These are phyloP conservation scores for Plasmodium yoelii DNA, from an alignment of 169 alveolate species.

Conservation along the genomic window DNA sequence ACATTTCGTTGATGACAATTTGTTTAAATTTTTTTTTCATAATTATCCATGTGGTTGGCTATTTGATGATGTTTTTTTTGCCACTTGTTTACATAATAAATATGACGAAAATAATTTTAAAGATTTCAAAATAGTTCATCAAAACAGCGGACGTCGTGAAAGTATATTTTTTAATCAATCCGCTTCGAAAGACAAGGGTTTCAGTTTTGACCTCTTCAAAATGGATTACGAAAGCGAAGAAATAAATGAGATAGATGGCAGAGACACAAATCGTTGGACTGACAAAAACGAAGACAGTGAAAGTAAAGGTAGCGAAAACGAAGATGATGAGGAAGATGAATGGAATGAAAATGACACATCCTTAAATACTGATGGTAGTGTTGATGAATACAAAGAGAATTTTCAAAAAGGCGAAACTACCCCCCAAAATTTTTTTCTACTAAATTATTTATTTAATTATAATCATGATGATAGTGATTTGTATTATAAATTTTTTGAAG, in stretches of 20 bases:
- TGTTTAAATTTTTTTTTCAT: conserved; percentile 54
- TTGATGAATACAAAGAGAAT: not conserved
- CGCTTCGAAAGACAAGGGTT: not conserved
- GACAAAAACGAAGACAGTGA: not conserved
- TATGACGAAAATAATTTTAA: conserved; percentile 72
- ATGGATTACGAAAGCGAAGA: conserved; percentile 35
- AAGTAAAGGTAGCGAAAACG: not conserved
- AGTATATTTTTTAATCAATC: not conserved
- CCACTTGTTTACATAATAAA: conserved; percentile 61
- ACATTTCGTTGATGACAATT: conserved; percentile 55
- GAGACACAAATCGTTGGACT: not conserved
- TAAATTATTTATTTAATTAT: conserved; percentile 44
- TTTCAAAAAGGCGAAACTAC: not conserved
- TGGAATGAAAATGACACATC: not conserved
- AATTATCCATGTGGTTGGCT: conserved; percentile 75
- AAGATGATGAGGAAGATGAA: conserved; percentile 8
- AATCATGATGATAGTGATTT: conserved; percentile 52
- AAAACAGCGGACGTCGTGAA: not conserved
- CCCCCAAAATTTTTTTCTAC: not conserved
- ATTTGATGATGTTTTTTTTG: conserved; percentile 53
- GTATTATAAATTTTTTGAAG: conserved; percentile 71
- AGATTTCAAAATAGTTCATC: conserved; percentile 36
- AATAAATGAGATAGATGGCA: not conserved
- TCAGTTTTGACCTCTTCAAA: conserved; percentile 24
- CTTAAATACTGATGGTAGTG: not conserved